A percentile compares a stretch with the other conserved stretches of the same genome.
These are phyloP conservation scores for Beauveria scarabaeidicola DNA, from an alignment of 2,329 filamentous ascomycete genomes.

Conservation along the genomic window DNA sequence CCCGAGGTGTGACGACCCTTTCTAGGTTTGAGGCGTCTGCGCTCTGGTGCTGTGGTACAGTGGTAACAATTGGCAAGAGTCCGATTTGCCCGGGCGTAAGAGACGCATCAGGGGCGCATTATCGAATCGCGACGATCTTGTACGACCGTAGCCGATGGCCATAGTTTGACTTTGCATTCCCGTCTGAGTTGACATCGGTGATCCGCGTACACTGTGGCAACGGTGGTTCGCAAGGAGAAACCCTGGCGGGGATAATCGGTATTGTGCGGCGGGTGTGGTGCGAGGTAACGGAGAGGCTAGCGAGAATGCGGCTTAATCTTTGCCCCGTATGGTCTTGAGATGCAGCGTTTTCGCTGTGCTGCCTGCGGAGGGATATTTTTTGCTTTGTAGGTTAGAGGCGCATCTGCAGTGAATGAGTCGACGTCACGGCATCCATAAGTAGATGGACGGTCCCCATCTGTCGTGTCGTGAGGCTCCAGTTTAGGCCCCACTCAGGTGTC, in stretches of 20 bases:
- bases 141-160: not conserved
- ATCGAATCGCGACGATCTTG: not conserved
- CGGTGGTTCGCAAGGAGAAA: not conserved
- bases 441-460: not conserved
- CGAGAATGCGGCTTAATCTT: not conserved
- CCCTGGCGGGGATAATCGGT: not conserved
- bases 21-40: not conserved
- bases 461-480: constrained; percentile 9
- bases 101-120: not conserved
- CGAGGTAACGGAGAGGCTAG: not conserved
- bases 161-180: not conserved
- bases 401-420: not conserved
- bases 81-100: not conserved
- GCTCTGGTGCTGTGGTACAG: not conserved
- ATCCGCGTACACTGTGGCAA: not conserved
- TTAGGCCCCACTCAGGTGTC: constrained; percentile 7
- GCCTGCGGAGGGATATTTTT: not conserved
- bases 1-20: not conserved
- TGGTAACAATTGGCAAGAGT: not conserved
- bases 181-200: not conserved
- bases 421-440: constrained; percentile 8
- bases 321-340: not conserved
- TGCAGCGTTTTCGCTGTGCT: not conserved
- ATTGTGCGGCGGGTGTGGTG: not conserved
- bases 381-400: not conserved